phyloP scores from a whole-genome alignment of 1,284 basidiomycete genomes.

The Jaminaea rosea region DNA sequence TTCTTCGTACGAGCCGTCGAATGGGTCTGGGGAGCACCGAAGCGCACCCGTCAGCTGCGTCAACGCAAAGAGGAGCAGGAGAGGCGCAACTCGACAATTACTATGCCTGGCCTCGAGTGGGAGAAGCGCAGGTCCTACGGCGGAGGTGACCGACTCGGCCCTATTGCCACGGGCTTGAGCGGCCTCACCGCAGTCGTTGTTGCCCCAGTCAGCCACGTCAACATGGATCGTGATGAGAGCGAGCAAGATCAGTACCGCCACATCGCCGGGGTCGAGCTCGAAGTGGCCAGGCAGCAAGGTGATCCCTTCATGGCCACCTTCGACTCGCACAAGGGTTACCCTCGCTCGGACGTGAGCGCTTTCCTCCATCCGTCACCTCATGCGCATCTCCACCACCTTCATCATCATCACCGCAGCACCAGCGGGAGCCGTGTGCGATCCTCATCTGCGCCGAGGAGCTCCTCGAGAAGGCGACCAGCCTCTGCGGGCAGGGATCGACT shows the following conservation, averaged over 20 bases:
- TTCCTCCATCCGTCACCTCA: too few relatives aligned
- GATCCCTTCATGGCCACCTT: slow-evolving; percentile 16
- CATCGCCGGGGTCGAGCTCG: slow-evolving; percentile 19
- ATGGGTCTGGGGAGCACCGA: slow-evolving; percentile 4
- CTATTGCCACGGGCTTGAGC: slow-evolving; percentile 19
- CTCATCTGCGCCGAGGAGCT: too few relatives aligned
- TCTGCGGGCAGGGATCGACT: too few relatives aligned
- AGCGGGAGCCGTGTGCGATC: too few relatives aligned
- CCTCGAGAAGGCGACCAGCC: too few relatives aligned
- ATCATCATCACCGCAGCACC: too few relatives aligned
- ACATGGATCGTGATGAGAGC: slow-evolving; percentile 11
- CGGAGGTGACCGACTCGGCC: slow-evolving; percentile 11
- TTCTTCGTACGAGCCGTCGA: slow-evolving; percentile 9
- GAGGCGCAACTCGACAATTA: background rate
- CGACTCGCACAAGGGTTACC: too few relatives aligned
- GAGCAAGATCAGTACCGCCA: slow-evolving; percentile 10
- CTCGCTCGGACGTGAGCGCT: too few relatives aligned
- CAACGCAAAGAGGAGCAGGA: background rate
- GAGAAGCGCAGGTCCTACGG: slow-evolving; percentile 7
- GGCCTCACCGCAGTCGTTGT: slow-evolving; percentile 23
- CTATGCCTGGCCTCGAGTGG: slow-evolving; percentile 9
- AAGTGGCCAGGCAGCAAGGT: slow-evolving; percentile 34
- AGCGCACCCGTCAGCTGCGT: background rate
- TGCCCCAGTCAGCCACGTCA: slow-evolving; percentile 11
- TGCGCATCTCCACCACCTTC: too few relatives aligned